Conservation (phyloP, 2,329 filamentous ascomycete species). For the Achaetomium macrosporum region DNA sequence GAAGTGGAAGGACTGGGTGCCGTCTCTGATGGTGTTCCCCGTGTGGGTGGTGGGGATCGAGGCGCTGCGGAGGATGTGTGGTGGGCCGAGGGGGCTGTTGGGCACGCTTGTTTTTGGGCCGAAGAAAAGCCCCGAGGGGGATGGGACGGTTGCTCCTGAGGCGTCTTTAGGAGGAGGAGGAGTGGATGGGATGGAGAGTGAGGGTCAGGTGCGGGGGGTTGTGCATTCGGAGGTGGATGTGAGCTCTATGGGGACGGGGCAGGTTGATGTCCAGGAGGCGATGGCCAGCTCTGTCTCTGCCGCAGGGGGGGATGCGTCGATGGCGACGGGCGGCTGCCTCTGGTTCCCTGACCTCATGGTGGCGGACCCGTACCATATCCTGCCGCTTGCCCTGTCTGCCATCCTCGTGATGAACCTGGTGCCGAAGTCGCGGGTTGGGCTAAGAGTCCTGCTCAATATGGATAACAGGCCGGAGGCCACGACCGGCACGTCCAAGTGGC, state of each 20-base stretch:
- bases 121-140: constrained; percentile 1
- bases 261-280: constrained; percentile 17
- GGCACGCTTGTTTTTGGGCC: constrained; percentile 28
- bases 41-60: constrained; percentile 48
- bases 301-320: constrained; percentile 30
- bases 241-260: not conserved
- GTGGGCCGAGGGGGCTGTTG: constrained; percentile 34
- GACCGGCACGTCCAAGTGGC: not conserved
- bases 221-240: constrained; percentile 4
- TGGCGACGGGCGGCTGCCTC: constrained; percentile 46
- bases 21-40: constrained; percentile 37
- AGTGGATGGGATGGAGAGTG: not conserved
- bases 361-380: constrained; percentile 45
- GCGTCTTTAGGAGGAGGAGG: not conserved
- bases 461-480: not conserved
- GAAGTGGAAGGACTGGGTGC: constrained; percentile 39
- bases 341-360: constrained; percentile 52
- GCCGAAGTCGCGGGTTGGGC: constrained; percentile 26
- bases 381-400: constrained; percentile 39
- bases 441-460: constrained; percentile 25
- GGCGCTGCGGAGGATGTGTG: constrained; percentile 43
- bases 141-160: not conserved
- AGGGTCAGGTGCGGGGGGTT: constrained; percentile 16
- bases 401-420: constrained; percentile 32
- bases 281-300: constrained; percentile 8